These are phyloP conservation scores for Botryotinia convoluta DNA, from an alignment of 2,329 filamentous ascomycete species.

Conservation along the genomic window DNA sequence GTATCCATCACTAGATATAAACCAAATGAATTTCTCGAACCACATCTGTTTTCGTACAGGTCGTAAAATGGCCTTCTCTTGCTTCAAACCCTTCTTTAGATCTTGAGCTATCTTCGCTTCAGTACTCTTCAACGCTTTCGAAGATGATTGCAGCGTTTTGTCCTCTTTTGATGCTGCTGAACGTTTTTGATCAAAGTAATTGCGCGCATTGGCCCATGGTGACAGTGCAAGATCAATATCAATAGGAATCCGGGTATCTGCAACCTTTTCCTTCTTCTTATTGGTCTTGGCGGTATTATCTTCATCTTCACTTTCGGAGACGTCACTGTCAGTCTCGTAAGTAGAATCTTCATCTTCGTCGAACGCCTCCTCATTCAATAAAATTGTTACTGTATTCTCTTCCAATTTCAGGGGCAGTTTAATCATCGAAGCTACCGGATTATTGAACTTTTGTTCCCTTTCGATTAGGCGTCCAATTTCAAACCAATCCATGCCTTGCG, in stretches of 20 bases:
- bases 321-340: conserved; percentile 64
- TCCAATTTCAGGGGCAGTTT: conserved; percentile 82
- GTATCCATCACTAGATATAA: conserved; percentile 93
- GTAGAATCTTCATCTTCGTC: conserved; percentile 51
- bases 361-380: conserved; percentile 65
- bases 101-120: conserved; percentile 85
- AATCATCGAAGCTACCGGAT: conserved; percentile 84
- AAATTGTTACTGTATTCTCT: conserved; percentile 83
- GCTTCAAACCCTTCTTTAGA: conserved; percentile 82
- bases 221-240: conserved; percentile 82
- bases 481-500: conserved; percentile 96
- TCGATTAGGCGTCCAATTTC: conserved; percentile 87
- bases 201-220: conserved; percentile 84
- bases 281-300: conserved; percentile 40
- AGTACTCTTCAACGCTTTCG: conserved; percentile 80
- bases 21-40: conserved; percentile 98
- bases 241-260: conserved; percentile 61
- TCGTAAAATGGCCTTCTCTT: conserved; percentile 84
- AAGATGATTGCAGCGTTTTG: conserved; percentile 78
- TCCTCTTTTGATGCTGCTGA: conserved; percentile 81
- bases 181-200: conserved; percentile 90
- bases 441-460: conserved; percentile 75
- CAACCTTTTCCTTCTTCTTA: conserved; percentile 41
- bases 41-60: conserved; percentile 81
- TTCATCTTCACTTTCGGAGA: conserved; percentile 56